A percentile compares a stretch with the other conserved stretches of the same genome.
These are phyloP conservation scores for Penicillium mononematosum DNA, from an alignment of 495 filamentous ascomycete genomes.

Conservation along the genomic window DNA sequence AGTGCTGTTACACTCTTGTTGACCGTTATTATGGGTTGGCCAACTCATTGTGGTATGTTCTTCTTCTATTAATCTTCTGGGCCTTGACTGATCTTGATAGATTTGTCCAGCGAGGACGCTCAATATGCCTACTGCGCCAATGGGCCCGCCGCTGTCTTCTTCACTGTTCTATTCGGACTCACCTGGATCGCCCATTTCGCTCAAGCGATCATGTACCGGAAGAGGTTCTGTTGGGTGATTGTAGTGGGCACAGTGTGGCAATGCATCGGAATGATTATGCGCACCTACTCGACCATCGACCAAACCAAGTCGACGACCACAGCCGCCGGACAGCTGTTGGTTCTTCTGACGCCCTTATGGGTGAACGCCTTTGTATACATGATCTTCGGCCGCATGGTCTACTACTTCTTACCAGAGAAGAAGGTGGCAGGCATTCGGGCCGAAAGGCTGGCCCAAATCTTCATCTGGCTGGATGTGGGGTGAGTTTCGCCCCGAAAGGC, in stretches of 20 bases:
- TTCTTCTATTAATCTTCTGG: neutral
- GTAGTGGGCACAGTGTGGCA: slow-evolving; percentile 35
- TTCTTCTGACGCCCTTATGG: slow-evolving; percentile 41
- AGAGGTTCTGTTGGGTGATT: slow-evolving; percentile 51
- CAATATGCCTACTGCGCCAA: slow-evolving; percentile 11
- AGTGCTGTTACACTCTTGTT: slow-evolving; percentile 7
- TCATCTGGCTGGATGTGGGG: slow-evolving; percentile 58
- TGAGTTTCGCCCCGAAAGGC: slow-evolving; percentile 3
- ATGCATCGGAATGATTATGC: slow-evolving; percentile 18
- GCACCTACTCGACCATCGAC: slow-evolving; percentile 12
- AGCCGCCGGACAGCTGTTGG: slow-evolving; percentile 20
- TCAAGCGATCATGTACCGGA: slow-evolving; percentile 19
- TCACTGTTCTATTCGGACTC: slow-evolving; percentile 30
- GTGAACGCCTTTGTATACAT: slow-evolving; percentile 64
- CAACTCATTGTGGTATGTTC: slow-evolving; percentile 13
- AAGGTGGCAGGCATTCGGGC: slow-evolving; percentile 50
- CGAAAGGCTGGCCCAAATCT: slow-evolving; percentile 50
- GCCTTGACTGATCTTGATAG: slow-evolving; percentile 10
- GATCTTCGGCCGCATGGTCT: slow-evolving; percentile 58
- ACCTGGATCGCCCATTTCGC: slow-evolving; percentile 24
- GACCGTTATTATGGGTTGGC: slow-evolving; percentile 14
- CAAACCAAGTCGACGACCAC: slow-evolving; percentile 6
- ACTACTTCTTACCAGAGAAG: slow-evolving; percentile 50
- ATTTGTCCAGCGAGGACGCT: slow-evolving; percentile 11
- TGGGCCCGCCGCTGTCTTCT: slow-evolving; percentile 26